Evolutionary conservation across 2,329 filamentous ascomycete genomes (phyloP).

Genomic region (Diaporthe longicolla): DNA sequence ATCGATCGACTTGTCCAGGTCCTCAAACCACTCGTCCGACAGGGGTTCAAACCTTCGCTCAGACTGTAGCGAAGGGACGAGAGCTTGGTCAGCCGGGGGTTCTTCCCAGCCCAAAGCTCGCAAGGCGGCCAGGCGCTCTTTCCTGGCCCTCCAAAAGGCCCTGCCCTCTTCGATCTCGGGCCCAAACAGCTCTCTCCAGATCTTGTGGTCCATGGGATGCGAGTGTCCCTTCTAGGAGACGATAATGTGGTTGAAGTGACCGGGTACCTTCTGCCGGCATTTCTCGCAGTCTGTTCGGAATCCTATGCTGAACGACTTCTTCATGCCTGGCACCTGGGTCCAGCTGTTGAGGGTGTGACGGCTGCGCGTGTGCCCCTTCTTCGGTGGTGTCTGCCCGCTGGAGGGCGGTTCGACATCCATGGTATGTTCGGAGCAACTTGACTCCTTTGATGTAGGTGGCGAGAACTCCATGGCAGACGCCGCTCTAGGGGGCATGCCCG

Average conservation of each 20-base stretch:
- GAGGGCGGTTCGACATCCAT: constrained; percentile 58
- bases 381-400: constrained; percentile 61
- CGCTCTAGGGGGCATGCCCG: constrained; percentile 54
- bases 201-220: constrained; percentile 36
- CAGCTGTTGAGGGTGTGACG: constrained; percentile 73
- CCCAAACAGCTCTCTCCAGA: constrained; percentile 35
- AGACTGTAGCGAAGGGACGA: neutral
- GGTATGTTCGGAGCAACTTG: constrained; percentile 44
- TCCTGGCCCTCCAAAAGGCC: constrained; percentile 38
- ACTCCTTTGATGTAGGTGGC: constrained; percentile 39
- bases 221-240: constrained; percentile 63
- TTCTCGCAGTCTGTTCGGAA: constrained; percentile 85
- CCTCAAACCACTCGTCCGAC: constrained; percentile 38
- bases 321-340: constrained; percentile 72
- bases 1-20: constrained; percentile 38
- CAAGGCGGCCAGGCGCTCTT: constrained; percentile 16
- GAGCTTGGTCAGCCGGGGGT: neutral
- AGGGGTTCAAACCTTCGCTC: constrained; percentile 15
- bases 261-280: constrained; percentile 80
- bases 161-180: constrained; percentile 37
- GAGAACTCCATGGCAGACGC: constrained; percentile 52
- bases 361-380: constrained; percentile 69
- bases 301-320: constrained; percentile 82
- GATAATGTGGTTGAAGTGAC: constrained; percentile 86
- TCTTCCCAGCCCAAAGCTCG: no score